phyloP scores from a whole-genome alignment of 176 grass and related monocot genomes.

The Rhynchospora breviuscula region DNA sequence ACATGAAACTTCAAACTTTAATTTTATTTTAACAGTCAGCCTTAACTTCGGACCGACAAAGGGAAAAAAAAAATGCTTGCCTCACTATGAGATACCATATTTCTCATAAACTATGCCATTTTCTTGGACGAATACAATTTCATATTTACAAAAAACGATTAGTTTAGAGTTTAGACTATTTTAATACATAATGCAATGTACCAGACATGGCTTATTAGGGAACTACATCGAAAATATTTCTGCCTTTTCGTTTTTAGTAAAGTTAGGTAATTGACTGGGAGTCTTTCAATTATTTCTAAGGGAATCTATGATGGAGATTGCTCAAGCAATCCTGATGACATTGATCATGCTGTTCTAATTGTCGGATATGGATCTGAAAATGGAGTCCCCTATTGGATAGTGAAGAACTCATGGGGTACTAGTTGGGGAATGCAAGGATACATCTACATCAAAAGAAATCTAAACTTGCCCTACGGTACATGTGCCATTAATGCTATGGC shows the following conservation, averaged over 20 bases:
- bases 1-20: slow-evolving; percentile 10
- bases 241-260: not conserved
- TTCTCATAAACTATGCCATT: not conserved
- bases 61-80: not conserved
- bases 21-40: not conserved
- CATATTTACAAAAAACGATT: not conserved
- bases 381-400: slow-evolving; percentile 36
- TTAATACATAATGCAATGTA: not conserved
- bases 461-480: slow-evolving; percentile 27
- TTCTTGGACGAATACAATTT: not conserved
- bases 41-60: not conserved
- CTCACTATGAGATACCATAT: not conserved
- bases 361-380: slow-evolving; percentile 41
- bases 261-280: not conserved
- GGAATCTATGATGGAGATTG: slow-evolving; percentile 48
- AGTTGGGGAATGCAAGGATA: slow-evolving; percentile 53
- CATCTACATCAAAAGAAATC: slow-evolving; percentile 41
- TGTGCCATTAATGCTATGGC: slow-evolving; percentile 48
- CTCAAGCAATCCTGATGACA: slow-evolving; percentile 44
- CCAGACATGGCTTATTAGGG: not conserved
- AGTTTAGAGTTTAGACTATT: not conserved
- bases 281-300: not conserved
- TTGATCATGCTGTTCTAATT: slow-evolving; percentile 43
- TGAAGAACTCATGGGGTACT: slow-evolving; percentile 50
- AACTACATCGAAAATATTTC: too few species aligned